Percentiles rank a stretch among this genome's conserved stretches.
Conservation (phyloP, 805 yeast genomes). For the Priceomyces medius region DNA sequence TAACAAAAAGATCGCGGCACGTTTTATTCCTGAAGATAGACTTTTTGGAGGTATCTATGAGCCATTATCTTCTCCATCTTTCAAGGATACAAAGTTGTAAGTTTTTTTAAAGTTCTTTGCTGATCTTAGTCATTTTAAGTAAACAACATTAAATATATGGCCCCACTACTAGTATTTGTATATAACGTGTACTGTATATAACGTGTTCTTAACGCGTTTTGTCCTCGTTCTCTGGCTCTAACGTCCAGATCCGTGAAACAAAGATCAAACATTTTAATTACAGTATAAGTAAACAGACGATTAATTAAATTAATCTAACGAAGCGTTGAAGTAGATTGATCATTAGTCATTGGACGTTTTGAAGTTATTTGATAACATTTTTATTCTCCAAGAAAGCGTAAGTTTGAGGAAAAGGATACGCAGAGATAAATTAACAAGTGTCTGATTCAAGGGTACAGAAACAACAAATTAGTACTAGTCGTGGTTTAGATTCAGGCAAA, state of each 20-base stretch:
- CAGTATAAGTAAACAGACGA: slow-evolving; percentile 1
- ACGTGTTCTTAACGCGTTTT: slow-evolving; percentile 2
- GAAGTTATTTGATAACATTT: neutral
- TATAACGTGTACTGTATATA: too few relatives aligned
- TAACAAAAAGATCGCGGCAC: slow-evolving; percentile 50
- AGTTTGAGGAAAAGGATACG: neutral
- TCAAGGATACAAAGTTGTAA: slow-evolving; percentile 34
- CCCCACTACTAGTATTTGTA: too few relatives aligned
- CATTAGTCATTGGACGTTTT: too few relatives aligned
- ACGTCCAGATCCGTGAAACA: slow-evolving; percentile 4
- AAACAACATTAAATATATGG: too few relatives aligned
- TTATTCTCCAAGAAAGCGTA: neutral
- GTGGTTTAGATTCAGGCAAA: neutral
- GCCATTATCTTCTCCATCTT: slow-evolving; percentile 52
- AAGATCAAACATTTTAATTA: slow-evolving; percentile 5
- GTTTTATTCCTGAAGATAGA: slow-evolving; percentile 53
- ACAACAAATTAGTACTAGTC: neutral
- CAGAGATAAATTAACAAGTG: slow-evolving; percentile 2
- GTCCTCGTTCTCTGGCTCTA: neutral
- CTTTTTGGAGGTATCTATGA: slow-evolving; percentile 57
- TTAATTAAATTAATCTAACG: neutral
- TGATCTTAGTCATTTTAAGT: too few relatives aligned
- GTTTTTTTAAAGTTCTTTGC: neutral
- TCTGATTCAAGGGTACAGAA: slow-evolving; percentile 5
- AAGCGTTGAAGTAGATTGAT: slow-evolving; percentile 1